Base-by-base conservation (phyloP, 2,329 filamentous ascomycete genomes). In the Fusarium zealandicum region DNA sequence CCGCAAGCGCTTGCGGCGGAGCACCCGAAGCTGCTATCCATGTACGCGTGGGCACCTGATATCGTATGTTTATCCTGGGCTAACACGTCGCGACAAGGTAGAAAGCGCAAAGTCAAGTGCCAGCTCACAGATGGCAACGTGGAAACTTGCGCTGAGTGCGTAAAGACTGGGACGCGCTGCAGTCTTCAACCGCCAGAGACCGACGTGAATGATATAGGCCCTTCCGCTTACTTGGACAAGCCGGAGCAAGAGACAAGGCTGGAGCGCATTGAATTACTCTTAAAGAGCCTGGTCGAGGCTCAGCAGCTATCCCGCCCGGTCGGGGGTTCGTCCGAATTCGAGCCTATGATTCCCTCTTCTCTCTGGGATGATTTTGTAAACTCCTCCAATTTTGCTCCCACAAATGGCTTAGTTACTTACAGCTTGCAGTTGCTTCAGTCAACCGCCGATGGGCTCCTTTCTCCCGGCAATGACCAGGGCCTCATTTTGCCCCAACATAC, bases 71-170 rank as follows among this genome's bases (percentile, higher is more conserved):
- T 25, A 20, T 12, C 22, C 3, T 6, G 6, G 12, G 11, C 47
- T 51, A 27, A 55, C 35, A 20, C 17, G 18, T 16, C 4, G 13
- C 6, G 12, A 8, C 33, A 59, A 59, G 57, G 57, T 25, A 47
- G 57, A 47, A 53, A 56, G 37, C 57, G 57, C 37, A 59, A 59
- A 39, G 57, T 59, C 39, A 59, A 57, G 9, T 59, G 57, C 14
- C 57, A 59, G 30, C 57, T 59, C 49, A 57, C 52, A 22, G 53
- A 52, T 9, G 44, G 56, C 41, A 20, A 40, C 20, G 45, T 56
- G 16, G 37, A 53, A 11, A 41, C 38, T 6, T 59, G 57, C 49
- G 52, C 57, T 11, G 48, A 57, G 17, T 59, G 52, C 41, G 11
- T 51, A 6, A 59, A 56, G 41, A 59, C 25, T 4, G 49, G 49